Base-by-base conservation (phyloP, 2,329 filamentous ascomycete species). In the Aspergillus floridensis region DNA sequence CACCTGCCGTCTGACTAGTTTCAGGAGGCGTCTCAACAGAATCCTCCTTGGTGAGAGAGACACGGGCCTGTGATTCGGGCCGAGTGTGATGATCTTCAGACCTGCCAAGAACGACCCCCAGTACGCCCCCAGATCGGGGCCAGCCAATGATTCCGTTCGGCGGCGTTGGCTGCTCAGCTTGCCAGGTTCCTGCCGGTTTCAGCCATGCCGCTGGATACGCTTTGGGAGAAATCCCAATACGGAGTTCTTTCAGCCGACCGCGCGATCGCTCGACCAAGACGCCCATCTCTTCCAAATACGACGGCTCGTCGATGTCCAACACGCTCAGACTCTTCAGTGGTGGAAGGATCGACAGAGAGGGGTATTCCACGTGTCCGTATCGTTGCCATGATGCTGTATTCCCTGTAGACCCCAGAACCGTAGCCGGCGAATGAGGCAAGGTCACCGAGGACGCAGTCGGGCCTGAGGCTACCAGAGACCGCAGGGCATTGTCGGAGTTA, bases 221-320 rank as follows among this genome's bases (percentile, higher is more conserved):
- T 53, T 68, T 70, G 14, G 78, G 70, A 5, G 90, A 86, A 57
- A 95, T 86, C 5, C 91, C 90, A 5, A 95, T 82, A 48, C 90
- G 83, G 35, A 96, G 80, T 72, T 93, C 91, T 31, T 84, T 82
- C 16, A 95, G 77, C 47, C 81, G 81, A 62, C 82, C 80, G 59
- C 85, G 81, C 12, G 90, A 93, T 24, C 87, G 84, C 61, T 88
- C 88, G 61, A 95, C 86, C 12, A 95, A 81, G 47, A 91, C 80
- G 56, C 88, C 88, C 84, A 95, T 89, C 75, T 95, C 91, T 69
- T 93, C 90, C 41, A 93, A 76, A 72, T 95, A 95, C 29, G 88
- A 84, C n/a, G 91, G 76, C 70, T 93, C 90, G 68, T 95, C 91
- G 60, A 95, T 89, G 66, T 95, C 89, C 47, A 95, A 79, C 1